phyloP scores from a whole-genome alignment of 1,139 yeast genomes.

The Candida sanyaensis region DNA sequence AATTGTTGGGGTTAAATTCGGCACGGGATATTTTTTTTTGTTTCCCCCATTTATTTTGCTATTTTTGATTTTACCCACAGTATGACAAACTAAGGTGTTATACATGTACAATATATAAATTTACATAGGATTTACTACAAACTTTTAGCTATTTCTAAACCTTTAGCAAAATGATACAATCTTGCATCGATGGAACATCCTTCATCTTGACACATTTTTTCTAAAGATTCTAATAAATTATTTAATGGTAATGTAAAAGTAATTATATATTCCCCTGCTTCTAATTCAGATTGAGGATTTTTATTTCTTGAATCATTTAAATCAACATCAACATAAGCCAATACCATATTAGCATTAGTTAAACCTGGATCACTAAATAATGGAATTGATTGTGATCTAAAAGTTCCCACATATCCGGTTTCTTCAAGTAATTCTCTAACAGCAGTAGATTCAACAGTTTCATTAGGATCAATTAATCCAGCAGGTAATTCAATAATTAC shows the following conservation, averaged over 20 bases:
- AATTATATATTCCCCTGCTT: constrained; percentile 88
- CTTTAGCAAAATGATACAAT: constrained; percentile 83
- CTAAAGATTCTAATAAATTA: constrained; percentile 56
- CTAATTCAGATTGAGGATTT: constrained; percentile 72
- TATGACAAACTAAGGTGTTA: too few relatives aligned
- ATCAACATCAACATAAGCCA: constrained; percentile 82
- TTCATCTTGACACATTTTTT: constrained; percentile 47
- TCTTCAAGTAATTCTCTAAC: constrained; percentile 86
- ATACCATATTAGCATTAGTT: constrained; percentile 82
- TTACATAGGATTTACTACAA: not conserved
- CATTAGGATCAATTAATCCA: constrained; percentile 86
- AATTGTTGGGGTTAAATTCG: constrained; percentile 1
- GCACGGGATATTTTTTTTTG: not conserved
- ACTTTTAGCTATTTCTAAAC: constrained; percentile 34
- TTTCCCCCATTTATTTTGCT: not conserved
- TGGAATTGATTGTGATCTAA: constrained; percentile 48
- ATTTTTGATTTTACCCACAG: not conserved
- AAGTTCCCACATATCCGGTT: constrained; percentile 81
- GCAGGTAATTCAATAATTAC: constrained; percentile 95
- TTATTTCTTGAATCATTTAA: constrained; percentile 61
- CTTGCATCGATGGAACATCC: constrained; percentile 86
- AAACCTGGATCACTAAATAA: constrained; percentile 92
- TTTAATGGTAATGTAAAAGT: constrained; percentile 69
- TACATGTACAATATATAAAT: too few relatives aligned
- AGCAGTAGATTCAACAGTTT: constrained; percentile 77